Percentiles rank a stretch among this genome's conserved stretches.
Conservation (phyloP, 257 asterid species). For the Solanum chaucha region DNA sequence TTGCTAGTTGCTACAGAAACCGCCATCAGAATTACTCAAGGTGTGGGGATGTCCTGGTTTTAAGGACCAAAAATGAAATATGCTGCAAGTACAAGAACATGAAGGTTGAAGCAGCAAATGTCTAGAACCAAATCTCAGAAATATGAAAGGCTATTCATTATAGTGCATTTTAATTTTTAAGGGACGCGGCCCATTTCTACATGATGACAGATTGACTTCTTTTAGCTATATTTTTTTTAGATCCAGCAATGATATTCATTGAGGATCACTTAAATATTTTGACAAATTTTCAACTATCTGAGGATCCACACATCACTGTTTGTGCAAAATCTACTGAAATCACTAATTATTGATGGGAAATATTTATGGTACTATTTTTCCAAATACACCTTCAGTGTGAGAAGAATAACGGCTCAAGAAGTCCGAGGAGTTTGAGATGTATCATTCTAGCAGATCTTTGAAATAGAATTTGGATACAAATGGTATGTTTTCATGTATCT, state of each 20-base stretch:
- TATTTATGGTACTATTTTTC: background rate
- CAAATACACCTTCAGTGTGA: background rate
- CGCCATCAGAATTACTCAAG: background rate
- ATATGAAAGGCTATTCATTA: background rate
- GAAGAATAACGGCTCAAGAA: background rate
- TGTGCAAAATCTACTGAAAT: background rate
- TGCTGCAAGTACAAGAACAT: background rate
- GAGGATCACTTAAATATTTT: background rate
- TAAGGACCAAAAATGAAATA: background rate
- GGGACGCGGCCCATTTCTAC: background rate
- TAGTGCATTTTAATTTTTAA: background rate
- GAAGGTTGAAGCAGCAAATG: background rate
- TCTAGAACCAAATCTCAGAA: background rate
- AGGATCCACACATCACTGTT: background rate
- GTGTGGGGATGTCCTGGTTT: background rate
- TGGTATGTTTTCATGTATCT: background rate
- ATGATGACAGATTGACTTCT: background rate
- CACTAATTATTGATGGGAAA: background rate
- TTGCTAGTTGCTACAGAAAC: background rate
- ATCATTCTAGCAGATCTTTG: background rate
- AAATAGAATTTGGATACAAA: background rate
- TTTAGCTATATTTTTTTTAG: background rate
- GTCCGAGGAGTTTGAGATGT: background rate
- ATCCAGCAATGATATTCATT: background rate
- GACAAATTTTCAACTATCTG: background rate